Percentiles rank a stretch among this genome's conserved stretches.
phyloP scores from a whole-genome alignment of 352 stramenopile genomes.

The Phytophthora pinifolia region DNA sequence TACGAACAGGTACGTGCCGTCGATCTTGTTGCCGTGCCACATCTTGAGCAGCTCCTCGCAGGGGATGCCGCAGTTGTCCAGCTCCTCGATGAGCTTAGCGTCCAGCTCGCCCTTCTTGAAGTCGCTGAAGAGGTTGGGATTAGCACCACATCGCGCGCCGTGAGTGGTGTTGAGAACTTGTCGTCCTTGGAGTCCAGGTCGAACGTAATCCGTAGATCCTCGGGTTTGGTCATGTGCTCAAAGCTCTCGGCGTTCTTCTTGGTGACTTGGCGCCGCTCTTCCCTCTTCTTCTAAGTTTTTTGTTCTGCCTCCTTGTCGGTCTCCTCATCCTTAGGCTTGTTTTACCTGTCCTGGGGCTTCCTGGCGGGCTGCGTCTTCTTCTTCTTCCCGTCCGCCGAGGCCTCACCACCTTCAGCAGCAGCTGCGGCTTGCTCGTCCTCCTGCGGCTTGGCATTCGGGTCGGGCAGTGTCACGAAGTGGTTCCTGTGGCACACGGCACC shows the following conservation, averaged over 20 bases:
- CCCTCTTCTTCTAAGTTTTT: constrained; percentile 35
- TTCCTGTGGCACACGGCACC: constrained; percentile 54
- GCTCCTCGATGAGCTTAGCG: constrained; percentile 60
- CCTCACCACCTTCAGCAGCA: constrained; percentile 4
- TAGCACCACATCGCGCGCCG: constrained; percentile 63
- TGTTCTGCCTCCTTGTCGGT: constrained; percentile 23
- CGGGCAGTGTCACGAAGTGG: constrained; percentile 45
- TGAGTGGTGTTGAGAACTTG: constrained; percentile 60
- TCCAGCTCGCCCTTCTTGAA: constrained; percentile 77
- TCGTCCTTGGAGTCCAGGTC: constrained; percentile 56
- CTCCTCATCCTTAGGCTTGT: constrained; percentile 10
- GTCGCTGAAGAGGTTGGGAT: constrained; percentile 77
- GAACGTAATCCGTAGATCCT: constrained; percentile 73
- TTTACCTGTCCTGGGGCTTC: constrained; percentile 15
- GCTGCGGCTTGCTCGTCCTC: constrained; percentile 13
- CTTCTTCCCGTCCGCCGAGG: constrained; percentile 20
- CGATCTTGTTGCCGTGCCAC: constrained; percentile 88
- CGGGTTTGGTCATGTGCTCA: constrained; percentile 62
- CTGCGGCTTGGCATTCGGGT: constrained; percentile 21
- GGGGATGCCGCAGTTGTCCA: constrained; percentile 67
- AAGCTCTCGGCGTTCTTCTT: constrained; percentile 86
- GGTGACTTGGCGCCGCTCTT: constrained; percentile 29
- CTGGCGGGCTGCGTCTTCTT: constrained; percentile 18
- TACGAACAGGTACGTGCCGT: constrained; percentile 92
- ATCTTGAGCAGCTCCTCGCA: constrained; percentile 72